Base-by-base conservation (phyloP, 2,329 filamentous ascomycete species). In the Eurotiales sp. region DNA sequence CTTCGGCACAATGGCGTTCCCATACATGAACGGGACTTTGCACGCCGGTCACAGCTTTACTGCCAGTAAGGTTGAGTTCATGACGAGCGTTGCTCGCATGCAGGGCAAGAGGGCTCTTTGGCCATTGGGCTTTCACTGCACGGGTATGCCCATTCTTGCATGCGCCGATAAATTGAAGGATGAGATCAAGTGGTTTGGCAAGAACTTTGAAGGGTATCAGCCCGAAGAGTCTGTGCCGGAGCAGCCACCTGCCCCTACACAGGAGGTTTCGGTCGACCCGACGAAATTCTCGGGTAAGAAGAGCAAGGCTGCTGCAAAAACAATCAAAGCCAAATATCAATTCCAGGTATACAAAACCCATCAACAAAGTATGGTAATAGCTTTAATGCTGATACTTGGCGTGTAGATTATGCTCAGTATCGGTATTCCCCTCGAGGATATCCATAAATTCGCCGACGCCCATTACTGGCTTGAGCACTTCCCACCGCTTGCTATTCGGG, bases 131-230 rank as follows among this genome's bases (percentile, higher is more conserved):
- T 99, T 90, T 76, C 93, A 99, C 77, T 90, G 87, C 74, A 97
- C 92, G 0, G 93, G 93, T 62, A 95, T 99, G 86, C 90, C 91
- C 41, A 99, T 99, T 77, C 96, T 96, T 74, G 91, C 93, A 5
- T 95, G 89, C 64, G 90, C 93, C 50, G 92, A 99, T 77, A 97
- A 97, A 78, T 82, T 99, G 41, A 84, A 86, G 53, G 84, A 89
- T 56, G 93, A 99, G 73, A 86, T 97, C 51, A 84, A 88, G 72
- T 78, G 87, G 74, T 99, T 97, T 64, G 93, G 93, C 19, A 75
- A 86, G 66, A 84, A 90, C 64, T 97, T 97, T 57, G 86, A 91
- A 64, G 77, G 80, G 42, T 95, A 90, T 71, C 78, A 81, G 49
- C 81, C 84, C 50, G 83, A 87, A 10, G 71, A 76, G 25, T 79